These are phyloP conservation scores for Rhodomyrtus psidioides DNA, from an alignment of 441 rosid genomes.

Conservation along the genomic window DNA sequence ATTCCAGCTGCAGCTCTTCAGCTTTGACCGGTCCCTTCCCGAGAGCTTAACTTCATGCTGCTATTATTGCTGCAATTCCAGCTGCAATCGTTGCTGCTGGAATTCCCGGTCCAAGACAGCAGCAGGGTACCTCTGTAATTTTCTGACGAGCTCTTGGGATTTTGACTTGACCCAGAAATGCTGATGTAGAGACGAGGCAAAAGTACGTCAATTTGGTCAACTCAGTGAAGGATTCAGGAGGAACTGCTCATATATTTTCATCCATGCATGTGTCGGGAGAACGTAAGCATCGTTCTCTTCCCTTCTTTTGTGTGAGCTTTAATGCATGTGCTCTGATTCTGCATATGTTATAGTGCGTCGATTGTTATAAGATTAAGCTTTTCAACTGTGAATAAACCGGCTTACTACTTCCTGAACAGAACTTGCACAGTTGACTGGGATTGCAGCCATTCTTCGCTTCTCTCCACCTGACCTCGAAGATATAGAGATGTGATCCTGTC, in stretches of 20 bases:
- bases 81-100: too few species aligned
- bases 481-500: constrained; percentile 61
- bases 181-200: constrained; percentile 53
- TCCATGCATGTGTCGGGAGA: constrained; percentile 97
- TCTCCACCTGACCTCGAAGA: constrained; percentile 94
- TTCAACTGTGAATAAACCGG: neutral
- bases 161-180: constrained; percentile 45
- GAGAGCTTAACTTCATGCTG: too few species aligned
- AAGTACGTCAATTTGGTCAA: constrained; percentile 69
- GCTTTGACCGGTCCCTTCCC: too few species aligned
- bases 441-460: constrained; percentile 91
- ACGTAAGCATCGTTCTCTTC: constrained; percentile 36
- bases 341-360: neutral
- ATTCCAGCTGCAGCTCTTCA: too few species aligned
- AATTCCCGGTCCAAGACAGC: too few species aligned
- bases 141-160: neutral
- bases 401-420: constrained; percentile 32
- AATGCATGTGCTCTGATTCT: neutral
- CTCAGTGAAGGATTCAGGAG: constrained; percentile 74
- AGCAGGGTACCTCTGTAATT: too few species aligned
- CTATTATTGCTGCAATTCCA: too few species aligned
- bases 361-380: neutral
- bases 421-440: constrained; percentile 75
- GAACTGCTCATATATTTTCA: constrained; percentile 74
- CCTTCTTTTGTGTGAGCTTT: neutral